Conservation (phyloP, 371 early-diverging fungal genomes). For the Rhizopus arrhizus region DNA sequence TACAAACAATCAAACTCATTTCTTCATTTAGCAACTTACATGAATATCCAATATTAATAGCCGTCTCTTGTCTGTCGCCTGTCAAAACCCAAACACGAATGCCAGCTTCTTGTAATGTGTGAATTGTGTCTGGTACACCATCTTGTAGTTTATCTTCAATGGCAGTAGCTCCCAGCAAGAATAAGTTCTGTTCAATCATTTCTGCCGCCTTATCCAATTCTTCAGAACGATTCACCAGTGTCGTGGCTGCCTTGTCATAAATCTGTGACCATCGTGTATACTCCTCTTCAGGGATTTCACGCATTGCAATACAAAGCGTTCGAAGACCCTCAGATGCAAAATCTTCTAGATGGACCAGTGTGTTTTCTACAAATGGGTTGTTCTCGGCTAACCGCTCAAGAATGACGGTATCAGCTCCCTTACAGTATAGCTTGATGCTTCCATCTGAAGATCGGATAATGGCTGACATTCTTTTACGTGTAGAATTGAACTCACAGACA, state of each 20-base stretch:
- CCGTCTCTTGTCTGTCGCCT: constrained; percentile 93
- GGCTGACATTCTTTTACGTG: constrained; percentile 96
- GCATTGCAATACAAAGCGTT: constrained; percentile 92
- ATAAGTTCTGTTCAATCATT: constrained; percentile 90
- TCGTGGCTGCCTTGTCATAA: constrained; percentile 88
- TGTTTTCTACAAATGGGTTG: constrained; percentile 79
- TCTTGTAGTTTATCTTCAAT: constrained; percentile 99
- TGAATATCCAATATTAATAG: constrained; percentile 91
- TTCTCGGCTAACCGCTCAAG: constrained; percentile 83
- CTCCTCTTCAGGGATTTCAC: constrained; percentile 87
- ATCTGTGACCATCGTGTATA: constrained; percentile 83
- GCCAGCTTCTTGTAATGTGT: constrained; percentile 92
- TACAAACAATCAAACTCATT: constrained; percentile 82
- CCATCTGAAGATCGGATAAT: constrained; percentile 91
- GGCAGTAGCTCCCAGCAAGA: constrained; percentile 95
- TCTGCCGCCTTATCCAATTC: constrained; percentile 92
- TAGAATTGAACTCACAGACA: constrained; percentile 96
- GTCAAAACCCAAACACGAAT: constrained; percentile 97
- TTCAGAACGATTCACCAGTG: constrained; percentile 83
- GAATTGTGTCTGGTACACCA: constrained; percentile 96
- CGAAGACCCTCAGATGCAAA: constrained; percentile 92
- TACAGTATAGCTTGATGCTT: constrained; percentile 90
- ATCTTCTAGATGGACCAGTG: constrained; percentile 79
- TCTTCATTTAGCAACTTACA: constrained; percentile 88
- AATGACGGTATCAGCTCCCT: constrained; percentile 99